A percentile compares a stretch with the other conserved stretches of the same genome.
phyloP scores from a whole-genome alignment of 83 land plant species.

The Picea abies region DNA sequence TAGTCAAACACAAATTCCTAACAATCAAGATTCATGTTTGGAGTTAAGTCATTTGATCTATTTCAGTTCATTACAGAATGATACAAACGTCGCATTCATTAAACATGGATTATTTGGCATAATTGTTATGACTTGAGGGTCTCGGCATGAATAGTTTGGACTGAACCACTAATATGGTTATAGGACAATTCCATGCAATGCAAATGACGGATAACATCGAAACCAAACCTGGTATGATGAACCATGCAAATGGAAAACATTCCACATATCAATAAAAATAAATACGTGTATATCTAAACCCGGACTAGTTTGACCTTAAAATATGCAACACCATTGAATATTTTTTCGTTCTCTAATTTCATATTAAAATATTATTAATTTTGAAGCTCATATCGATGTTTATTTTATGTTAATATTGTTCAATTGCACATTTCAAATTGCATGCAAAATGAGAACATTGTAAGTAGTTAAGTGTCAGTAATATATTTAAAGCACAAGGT shows the following conservation, averaged over 20 bases:
- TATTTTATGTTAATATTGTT: no score
- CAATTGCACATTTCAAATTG: no score
- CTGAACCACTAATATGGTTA: slow-evolving; percentile 71
- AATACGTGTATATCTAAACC: slow-evolving; percentile 21
- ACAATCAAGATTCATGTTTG: slow-evolving; percentile 9
- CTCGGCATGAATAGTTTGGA: slow-evolving; percentile 42
- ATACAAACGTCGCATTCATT: neutral
- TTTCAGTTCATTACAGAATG: neutral
- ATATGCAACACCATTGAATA: no score
- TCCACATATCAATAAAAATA: neutral
- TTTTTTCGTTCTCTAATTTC: no score
- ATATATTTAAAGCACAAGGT: no score
- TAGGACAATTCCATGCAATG: slow-evolving; percentile 66
- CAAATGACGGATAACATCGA: neutral
- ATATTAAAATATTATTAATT: no score
- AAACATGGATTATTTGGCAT: neutral
- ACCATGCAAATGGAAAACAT: neutral
- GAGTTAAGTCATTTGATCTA: neutral
- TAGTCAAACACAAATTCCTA: neutral
- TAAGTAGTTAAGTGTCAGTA: no score
- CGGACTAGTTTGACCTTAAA: no score
- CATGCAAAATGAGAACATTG: no score
- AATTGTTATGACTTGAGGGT: slow-evolving; percentile 51
- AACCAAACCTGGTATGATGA: neutral
- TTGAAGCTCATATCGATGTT: no score